Conservation (phyloP, 108 stramenopile species). For the Skeletonema costatum region DNA sequence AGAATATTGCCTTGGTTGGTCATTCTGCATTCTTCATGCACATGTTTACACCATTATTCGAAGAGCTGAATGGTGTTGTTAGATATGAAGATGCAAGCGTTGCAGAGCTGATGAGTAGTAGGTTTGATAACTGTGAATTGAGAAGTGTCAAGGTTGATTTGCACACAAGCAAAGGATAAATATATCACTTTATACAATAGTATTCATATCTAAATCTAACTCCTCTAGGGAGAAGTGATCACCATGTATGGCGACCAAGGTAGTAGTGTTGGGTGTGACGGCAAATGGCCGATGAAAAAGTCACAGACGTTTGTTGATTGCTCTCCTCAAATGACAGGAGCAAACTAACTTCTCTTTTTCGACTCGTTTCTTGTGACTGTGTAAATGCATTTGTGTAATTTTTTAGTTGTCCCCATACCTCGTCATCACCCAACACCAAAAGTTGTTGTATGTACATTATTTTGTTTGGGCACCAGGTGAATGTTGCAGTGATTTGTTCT, state of each 20-base stretch:
- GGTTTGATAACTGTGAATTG: conserved; percentile 50
- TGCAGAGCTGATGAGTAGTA: conserved; percentile 31
- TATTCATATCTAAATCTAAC: not conserved
- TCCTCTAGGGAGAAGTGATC: not conserved
- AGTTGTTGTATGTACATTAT: not conserved
- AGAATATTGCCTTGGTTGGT: conserved; percentile 38
- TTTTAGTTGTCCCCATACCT: not conserved
- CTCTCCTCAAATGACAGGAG: not conserved
- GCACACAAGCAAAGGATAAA: not conserved
- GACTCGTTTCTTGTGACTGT: not conserved
- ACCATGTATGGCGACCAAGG: not conserved
- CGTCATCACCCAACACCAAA: not conserved
- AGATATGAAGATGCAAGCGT: conserved; percentile 38
- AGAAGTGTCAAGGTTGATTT: conserved; percentile 41
- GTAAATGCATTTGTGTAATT: not conserved
- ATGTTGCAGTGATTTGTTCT: not conserved
- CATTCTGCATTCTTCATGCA: conserved; percentile 57
- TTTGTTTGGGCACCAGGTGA: not conserved
- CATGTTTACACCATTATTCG: conserved; percentile 48
- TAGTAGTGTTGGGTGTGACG: conserved; percentile 2
- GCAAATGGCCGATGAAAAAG: conserved; percentile 4
- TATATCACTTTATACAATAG: conserved; percentile 2
- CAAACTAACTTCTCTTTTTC: not conserved
- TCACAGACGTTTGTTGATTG: not conserved
- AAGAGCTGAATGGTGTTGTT: conserved; percentile 43